Percentiles rank a stretch among this genome's conserved stretches.
These are phyloP conservation scores for Fragilaria crotonensis DNA, from an alignment of 108 stramenopile genomes.

Conservation along the genomic window DNA sequence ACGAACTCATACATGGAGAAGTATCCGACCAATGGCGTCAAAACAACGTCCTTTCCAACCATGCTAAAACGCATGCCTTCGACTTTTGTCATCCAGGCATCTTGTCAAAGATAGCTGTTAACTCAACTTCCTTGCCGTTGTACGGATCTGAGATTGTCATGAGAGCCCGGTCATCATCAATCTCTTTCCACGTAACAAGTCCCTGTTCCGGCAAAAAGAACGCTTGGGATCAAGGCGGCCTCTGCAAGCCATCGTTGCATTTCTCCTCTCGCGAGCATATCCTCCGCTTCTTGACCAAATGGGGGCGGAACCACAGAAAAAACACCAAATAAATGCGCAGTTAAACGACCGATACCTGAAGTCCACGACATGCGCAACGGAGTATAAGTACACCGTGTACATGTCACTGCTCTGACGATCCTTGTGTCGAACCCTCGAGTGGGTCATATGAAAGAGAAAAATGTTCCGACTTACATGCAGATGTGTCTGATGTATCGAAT, in stretches of 20 bases:
- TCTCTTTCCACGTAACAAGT: neutral
- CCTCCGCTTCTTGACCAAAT: neutral
- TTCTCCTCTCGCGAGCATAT: neutral
- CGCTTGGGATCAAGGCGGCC: conserved; percentile 2
- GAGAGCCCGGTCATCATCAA: conserved; percentile 1
- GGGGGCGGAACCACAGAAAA: too few relatives aligned
- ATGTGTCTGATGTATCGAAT: too few relatives aligned
- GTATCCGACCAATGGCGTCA: neutral
- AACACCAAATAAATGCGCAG: too few relatives aligned
- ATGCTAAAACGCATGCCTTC: neutral
- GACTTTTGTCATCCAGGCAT: neutral
- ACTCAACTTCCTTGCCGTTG: neutral
- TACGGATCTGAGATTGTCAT: neutral
- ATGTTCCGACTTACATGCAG: too few relatives aligned
- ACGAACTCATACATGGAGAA: neutral
- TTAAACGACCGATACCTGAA: too few relatives aligned
- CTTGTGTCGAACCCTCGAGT: too few relatives aligned
- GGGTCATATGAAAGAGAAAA: too few relatives aligned
- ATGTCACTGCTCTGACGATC: too few relatives aligned
- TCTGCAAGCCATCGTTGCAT: conserved; percentile 13
- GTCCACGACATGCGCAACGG: too few relatives aligned
- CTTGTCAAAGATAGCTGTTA: conserved; percentile 2
- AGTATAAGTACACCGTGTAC: too few relatives aligned
- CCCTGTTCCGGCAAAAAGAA: conserved; percentile 4
- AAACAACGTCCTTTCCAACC: neutral